Evolutionary conservation across 2,329 filamentous ascomycete genomes (phyloP).

Genomic region (Teratosphaeria viscida): DNA sequence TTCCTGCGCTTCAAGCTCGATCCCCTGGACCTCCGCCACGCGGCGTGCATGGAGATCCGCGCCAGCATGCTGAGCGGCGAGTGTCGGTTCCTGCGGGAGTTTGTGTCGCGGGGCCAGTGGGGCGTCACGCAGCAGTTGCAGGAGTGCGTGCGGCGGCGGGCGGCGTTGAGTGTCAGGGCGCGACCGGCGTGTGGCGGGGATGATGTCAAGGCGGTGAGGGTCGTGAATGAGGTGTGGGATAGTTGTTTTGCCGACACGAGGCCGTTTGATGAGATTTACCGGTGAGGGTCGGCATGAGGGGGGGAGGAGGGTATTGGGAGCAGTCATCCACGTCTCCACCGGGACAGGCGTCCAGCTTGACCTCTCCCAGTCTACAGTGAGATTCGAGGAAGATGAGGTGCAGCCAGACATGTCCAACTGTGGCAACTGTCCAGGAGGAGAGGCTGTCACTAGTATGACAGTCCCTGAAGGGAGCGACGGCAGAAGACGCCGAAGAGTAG

Average conservation of each 20-base stretch:
- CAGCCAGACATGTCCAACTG: too few relatives aligned
- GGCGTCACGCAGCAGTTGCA: slow-evolving; percentile 87
- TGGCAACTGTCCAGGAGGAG: too few relatives aligned
- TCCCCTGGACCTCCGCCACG: slow-evolving; percentile 71
- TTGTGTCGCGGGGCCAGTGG: slow-evolving; percentile 77
- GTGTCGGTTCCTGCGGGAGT: slow-evolving; percentile 80
- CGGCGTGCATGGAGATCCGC: slow-evolving; percentile 92
- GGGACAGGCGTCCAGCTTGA: too few relatives aligned
- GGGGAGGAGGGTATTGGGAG: too few relatives aligned
- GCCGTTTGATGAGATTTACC: slow-evolving; percentile 94
- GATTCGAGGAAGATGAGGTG: too few relatives aligned
- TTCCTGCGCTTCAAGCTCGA: slow-evolving; percentile 86
- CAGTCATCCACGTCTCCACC: too few relatives aligned
- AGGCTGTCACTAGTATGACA: too few relatives aligned
- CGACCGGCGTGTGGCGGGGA: slow-evolving; percentile 69
- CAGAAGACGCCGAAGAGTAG: too few relatives aligned
- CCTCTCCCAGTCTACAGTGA: too few relatives aligned
- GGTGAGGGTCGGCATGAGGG: slow-evolving; percentile 33
- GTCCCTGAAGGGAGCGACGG: too few relatives aligned
- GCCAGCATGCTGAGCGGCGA: slow-evolving; percentile 89
- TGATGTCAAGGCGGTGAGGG: slow-evolving; percentile 72
- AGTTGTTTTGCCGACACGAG: slow-evolving; percentile 90
- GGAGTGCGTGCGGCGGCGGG: slow-evolving; percentile 74
- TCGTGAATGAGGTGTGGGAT: slow-evolving; percentile 97
- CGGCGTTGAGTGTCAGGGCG: slow-evolving; percentile 66